Evolutionary conservation across 805 yeast genomes (phyloP), one percentile per base, ranked within the genome.

Genomic region (Suhomyces faveliae): DNA sequence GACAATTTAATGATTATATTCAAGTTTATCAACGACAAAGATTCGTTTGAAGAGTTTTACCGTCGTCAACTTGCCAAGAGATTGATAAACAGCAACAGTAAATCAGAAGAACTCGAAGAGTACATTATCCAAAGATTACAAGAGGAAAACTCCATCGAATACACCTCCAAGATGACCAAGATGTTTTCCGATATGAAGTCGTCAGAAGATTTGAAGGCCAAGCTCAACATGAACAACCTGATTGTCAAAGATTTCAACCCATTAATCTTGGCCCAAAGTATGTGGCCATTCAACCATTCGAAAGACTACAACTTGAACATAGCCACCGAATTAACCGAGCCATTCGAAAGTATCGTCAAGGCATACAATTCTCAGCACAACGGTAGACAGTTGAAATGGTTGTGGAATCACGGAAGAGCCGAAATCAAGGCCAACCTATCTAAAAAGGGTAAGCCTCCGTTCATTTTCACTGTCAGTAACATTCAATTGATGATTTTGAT

Each of bases 181-280:
- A 94, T 94, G 99, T 91, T 94, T 66, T 87, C 86, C 63, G 99
- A 94, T 68, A 89, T 94, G 75, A 80, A 86, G 57, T 80, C 92
- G 3, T 88, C 96, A 0, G 81, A 81, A 51, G 92, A 89, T 47
- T 74, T 94, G 61, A 87, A 83, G 57, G 53, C 61, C n/a, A 66
- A 71, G 43, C 84, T 85, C 60, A 72, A 72, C 54, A 46, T 67
- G 29, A 60, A 60, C 7, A 56, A 55, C 21, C 48, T 57, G 37
- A 39, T 54, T 20, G 87, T 80, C 50, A 68, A 68, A 51, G 78
- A 73, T 53, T 84, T 89, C 62, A 79, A 82, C 42, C 89, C 94
- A 21, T 80, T 81, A 54, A 83, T 89, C n/a, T 75, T 89, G 43
- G 95, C 96, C 1, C 89, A 87, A 56, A 86, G 85, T 41, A 86